Base-by-base conservation (phyloP, 108 stramenopile genomes). In the Schizochytrium sp. region DNA sequence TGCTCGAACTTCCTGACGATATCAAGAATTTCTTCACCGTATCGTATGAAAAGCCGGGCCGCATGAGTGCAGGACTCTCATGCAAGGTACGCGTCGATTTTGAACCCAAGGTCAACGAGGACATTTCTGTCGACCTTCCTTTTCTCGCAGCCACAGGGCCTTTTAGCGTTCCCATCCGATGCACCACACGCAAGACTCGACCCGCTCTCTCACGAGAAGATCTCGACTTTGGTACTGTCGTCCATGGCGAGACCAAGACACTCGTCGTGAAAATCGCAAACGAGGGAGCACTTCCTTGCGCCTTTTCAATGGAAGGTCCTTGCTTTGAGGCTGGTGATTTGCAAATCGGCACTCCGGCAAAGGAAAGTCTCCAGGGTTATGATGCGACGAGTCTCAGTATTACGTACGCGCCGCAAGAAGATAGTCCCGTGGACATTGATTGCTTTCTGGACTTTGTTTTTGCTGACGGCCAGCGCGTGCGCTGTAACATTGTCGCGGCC, bases 51-150 rank as follows among this genome's bases (percentile, higher is more conserved):
- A 89, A 90, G 51, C 94, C 93, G 4, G 94, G 94, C 5, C 88
- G 94, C 34, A 91, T 94, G 90, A 90, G 90, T n/a, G 94, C 94
- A 5, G 94, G 94, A 5, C 91, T 92, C 88, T 83, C 60, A 4
- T 94, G 93, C 88, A 45, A 16, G 28, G 43, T 94, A n/a, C 89
- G 92, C 51, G 58, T 94, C 34, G 60, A 55, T 48, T 94, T 94
- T 69, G 90, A 90, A 34, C 94, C 94, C 8, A 90, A 93, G 90
- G 59, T 91, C n/a, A 72, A 91, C 60, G 92, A 93, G 60, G 93
- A 92, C 72, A 92, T 94, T n/a, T 5, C 58, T 8, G 57, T 51
- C 5, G 90, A 90, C 47, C 89, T 94, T 5, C 91, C 87, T 16
- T 72, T 93, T 41, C 88, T 90, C 12, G 88, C 91, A 34, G 72